These are phyloP conservation scores for Arthrobotrys megalospora DNA, from an alignment of 2,329 filamentous ascomycete species.

Conservation along the genomic window DNA sequence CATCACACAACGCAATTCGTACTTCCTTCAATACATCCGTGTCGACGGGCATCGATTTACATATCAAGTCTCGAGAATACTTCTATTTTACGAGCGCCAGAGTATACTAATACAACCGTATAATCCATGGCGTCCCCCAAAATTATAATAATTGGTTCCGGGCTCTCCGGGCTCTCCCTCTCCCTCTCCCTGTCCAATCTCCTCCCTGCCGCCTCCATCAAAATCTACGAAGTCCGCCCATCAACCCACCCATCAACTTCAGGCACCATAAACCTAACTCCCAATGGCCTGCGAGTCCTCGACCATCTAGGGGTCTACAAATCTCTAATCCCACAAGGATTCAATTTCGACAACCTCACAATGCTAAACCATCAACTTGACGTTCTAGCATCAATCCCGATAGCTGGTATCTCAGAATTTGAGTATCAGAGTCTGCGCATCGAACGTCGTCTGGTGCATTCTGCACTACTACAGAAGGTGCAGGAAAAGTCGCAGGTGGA, in stretches of 20 bases:
- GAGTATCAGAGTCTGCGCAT: constrained; percentile 69
- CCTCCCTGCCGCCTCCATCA: constrained; percentile 67
- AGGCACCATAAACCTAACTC: constrained; percentile 70
- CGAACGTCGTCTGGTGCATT: constrained; percentile 64
- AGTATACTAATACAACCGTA: too few relatives aligned
- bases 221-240: constrained; percentile 71
- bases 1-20: too few relatives aligned
- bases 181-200: constrained; percentile 70
- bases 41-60: too few relatives aligned
- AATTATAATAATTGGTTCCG: constrained; percentile 43
- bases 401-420: constrained; percentile 70
- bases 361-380: constrained; percentile 67
- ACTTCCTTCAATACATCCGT: too few relatives aligned
- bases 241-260: constrained; percentile 68
- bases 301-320: constrained; percentile 67
- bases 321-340: constrained; percentile 69
- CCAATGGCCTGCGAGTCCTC: constrained; percentile 70
- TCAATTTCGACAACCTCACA: constrained; percentile 71
- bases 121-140: constrained; percentile 15
- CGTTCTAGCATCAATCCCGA: constrained; percentile 69
- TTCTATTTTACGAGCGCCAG: too few relatives aligned
- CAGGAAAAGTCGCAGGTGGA: constrained; percentile 45
- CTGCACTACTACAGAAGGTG: constrained; percentile 62
- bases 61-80: too few relatives aligned
- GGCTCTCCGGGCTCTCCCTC: constrained; percentile 52